Percentiles rank a stretch among this genome's conserved stretches.
These are phyloP conservation scores for Geotrichum histeridarum DNA, from an alignment of 1,139 yeast species.

Conservation along the genomic window DNA sequence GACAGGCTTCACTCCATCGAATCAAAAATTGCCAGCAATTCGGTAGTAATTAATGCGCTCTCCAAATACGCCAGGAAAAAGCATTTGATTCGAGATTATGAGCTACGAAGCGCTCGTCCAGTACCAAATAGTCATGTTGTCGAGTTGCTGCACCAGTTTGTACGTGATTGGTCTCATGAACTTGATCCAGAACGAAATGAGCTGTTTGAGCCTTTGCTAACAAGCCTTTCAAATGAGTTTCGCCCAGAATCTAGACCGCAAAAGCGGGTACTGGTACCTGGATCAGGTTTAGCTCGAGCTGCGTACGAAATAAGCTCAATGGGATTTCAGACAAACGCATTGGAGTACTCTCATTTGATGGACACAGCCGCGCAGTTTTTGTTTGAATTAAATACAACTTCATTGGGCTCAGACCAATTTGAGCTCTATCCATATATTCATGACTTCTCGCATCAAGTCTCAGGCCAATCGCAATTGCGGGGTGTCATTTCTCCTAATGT, in stretches of 20 bases:
- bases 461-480: constrained; percentile 50
- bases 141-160: constrained; percentile 67
- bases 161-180: constrained; percentile 62
- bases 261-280: constrained; percentile 55
- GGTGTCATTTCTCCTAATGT: constrained; percentile 2
- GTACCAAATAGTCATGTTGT: constrained; percentile 49
- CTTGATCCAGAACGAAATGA: constrained; percentile 50
- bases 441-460: constrained; percentile 62
- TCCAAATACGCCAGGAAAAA: constrained; percentile 41
- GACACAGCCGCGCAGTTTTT: constrained; percentile 57
- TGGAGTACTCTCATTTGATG: constrained; percentile 73
- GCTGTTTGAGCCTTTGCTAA: constrained; percentile 46
- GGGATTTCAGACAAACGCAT: constrained; percentile 53
- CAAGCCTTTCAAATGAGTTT: constrained; percentile 35
- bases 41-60: constrained; percentile 43
- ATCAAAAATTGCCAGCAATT: constrained; percentile 44
- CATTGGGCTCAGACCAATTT: neutral
- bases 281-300: constrained; percentile 70
- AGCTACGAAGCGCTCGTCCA: constrained; percentile 33
- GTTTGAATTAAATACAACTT: constrained; percentile 30
- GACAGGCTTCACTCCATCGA: constrained; percentile 49
- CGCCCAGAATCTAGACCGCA: constrained; percentile 24
- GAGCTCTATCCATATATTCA: constrained; percentile 57
- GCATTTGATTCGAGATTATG: constrained; percentile 45
- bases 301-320: constrained; percentile 54